These are phyloP conservation scores for Datura wrightii DNA, from an alignment of 257 asterid species.

Conservation along the genomic window DNA sequence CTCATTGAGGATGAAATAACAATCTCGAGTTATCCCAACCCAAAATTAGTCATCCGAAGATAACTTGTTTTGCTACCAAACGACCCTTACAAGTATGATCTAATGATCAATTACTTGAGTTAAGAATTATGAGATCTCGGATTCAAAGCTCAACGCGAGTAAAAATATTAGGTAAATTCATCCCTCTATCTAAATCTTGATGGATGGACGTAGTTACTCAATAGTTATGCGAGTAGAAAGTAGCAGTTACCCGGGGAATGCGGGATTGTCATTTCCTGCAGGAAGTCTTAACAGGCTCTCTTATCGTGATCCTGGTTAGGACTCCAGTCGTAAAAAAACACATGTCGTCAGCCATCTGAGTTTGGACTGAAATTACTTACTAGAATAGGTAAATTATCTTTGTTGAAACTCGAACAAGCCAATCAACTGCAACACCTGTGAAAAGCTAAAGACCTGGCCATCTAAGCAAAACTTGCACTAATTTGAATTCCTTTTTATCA, in stretches of 20 bases:
- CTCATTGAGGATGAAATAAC: too few species aligned
- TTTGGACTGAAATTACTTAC: not conserved
- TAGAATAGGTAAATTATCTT: not conserved
- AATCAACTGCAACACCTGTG: not conserved
- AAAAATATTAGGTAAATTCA: not conserved
- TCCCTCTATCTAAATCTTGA: not conserved
- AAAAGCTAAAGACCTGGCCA: not conserved
- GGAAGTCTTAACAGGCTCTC: not conserved
- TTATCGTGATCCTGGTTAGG: not conserved
- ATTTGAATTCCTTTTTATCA: not conserved
- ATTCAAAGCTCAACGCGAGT: too few species aligned
- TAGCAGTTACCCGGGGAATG: not conserved
- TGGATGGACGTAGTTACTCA: not conserved
- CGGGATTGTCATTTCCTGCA: not conserved
- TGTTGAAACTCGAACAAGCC: not conserved
- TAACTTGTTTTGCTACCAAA: too few species aligned
- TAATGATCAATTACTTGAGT: not conserved
- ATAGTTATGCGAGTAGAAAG: not conserved
- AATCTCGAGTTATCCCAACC: too few species aligned
- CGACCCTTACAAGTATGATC: too few species aligned
- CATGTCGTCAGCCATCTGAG: not conserved
- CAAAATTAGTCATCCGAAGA: too few species aligned
- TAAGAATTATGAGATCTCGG: not conserved
- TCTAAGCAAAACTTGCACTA: constrained; percentile 33
- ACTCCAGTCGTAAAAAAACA: not conserved